phyloP scores from a whole-genome alignment of 164 flowering plant genomes.

The Kalanchoe fedtschenkoi region DNA sequence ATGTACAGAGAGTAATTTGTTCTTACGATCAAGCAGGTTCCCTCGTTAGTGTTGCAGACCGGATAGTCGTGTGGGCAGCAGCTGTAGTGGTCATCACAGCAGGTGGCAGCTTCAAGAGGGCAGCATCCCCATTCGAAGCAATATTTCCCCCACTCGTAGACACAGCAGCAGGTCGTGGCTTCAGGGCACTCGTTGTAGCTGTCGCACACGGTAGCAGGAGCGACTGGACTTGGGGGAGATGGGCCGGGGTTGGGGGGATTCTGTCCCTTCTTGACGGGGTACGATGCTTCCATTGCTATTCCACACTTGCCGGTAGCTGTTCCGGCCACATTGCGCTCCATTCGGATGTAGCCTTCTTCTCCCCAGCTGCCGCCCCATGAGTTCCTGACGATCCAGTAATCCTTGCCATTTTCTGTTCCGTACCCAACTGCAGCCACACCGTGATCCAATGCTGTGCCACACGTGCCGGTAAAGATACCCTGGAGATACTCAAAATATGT shows the following conservation, averaged over 20 bases:
- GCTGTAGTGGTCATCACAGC: conserved; percentile 75
- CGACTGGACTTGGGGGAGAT: conserved; percentile 71
- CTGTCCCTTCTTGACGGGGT: conserved; percentile 64
- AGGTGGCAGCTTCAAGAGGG: conserved; percentile 79
- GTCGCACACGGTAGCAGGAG: conserved; percentile 58
- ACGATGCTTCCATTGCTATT: conserved; percentile 70
- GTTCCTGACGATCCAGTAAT: conserved; percentile 86
- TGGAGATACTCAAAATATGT: conserved; percentile 12
- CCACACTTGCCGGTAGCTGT: conserved; percentile 64
- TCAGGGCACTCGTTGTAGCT: conserved; percentile 49
- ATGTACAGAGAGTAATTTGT: neutral
- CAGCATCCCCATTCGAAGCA: conserved; percentile 96
- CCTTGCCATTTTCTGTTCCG: conserved; percentile 65
- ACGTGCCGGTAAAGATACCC: conserved; percentile 76
- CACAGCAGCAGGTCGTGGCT: conserved; percentile 74
- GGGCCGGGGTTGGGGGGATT: conserved; percentile 96
- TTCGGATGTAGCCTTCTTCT: conserved; percentile 60
- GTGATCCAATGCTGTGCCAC: conserved; percentile 79
- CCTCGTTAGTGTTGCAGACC: conserved; percentile 50
- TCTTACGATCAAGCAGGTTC: conserved; percentile 61
- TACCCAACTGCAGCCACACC: conserved; percentile 90
- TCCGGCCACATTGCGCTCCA: conserved; percentile 52
- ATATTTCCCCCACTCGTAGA: conserved; percentile 26
- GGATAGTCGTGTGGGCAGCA: conserved; percentile 96
- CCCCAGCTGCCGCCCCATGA: conserved; percentile 95